These are phyloP conservation scores for Lunularia cruciata DNA, from an alignment of 225 moss, liverwort and hornwort species.

Conservation along the genomic window DNA sequence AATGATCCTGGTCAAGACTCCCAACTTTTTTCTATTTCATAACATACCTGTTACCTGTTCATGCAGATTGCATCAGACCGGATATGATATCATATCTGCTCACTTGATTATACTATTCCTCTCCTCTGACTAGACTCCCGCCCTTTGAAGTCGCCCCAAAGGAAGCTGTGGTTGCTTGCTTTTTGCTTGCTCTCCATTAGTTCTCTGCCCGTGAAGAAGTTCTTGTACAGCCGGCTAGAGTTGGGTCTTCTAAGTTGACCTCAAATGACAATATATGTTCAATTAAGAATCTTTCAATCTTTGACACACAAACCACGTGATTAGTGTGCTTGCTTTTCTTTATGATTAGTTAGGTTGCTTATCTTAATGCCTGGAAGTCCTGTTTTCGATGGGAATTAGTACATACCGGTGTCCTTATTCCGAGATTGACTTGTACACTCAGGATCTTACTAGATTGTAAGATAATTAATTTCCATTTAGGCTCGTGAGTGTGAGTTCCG, in stretches of 20 bases:
- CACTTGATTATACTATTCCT: not conserved
- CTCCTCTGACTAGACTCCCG: not conserved
- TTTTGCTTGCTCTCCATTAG: not conserved
- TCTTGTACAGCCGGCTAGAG: not conserved
- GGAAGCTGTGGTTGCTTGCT: not conserved
- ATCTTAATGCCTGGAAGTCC: no score
- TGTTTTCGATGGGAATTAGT: no score
- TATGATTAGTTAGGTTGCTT: no score
- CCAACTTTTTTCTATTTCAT: constrained; percentile 9
- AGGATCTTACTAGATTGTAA: no score
- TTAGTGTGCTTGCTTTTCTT: no score
- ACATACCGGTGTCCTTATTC: no score
- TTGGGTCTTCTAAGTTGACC: constrained; percentile 1
- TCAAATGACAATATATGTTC: not conserved
- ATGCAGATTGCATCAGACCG: constrained; percentile 6
- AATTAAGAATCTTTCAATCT: constrained; percentile 7
- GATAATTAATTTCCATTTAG: no score
- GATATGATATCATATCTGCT: not conserved
- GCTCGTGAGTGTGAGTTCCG: no score
- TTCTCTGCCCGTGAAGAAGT: not conserved
- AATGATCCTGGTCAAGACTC: constrained; percentile 28
- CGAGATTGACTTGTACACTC: no score
- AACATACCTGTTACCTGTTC: constrained; percentile 14
- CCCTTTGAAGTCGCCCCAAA: not conserved
- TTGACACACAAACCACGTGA: not conserved